Evolutionary conservation across 495 filamentous ascomycete genomes (phyloP).

Genomic region (Elasticomyces elasticus): DNA sequence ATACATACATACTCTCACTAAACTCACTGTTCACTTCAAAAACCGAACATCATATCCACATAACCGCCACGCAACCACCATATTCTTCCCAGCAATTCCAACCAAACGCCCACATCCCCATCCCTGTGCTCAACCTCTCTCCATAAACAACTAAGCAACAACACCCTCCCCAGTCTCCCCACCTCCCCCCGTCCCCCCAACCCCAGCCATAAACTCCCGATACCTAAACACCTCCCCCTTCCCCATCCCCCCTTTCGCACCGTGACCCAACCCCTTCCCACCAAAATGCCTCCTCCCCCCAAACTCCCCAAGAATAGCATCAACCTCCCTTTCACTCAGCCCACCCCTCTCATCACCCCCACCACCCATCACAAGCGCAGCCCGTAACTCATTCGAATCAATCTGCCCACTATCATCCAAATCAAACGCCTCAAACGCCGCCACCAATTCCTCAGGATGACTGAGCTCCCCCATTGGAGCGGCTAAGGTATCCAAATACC

Average conservation of each 20-base stretch:
- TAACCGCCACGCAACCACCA: no score
- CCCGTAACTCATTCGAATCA: slow-evolving; percentile 68
- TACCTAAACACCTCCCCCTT: slow-evolving; percentile 68
- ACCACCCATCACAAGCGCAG: slow-evolving; percentile 69
- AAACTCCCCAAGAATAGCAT: slow-evolving; percentile 75
- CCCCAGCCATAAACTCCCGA: slow-evolving; percentile 61
- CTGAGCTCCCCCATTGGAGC: slow-evolving; percentile 61
- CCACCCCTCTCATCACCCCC: slow-evolving; percentile 36
- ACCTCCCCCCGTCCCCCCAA: slow-evolving; percentile 27
- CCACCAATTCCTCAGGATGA: slow-evolving; percentile 62
- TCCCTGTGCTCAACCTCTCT: no score
- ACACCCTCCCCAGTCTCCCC: neutral
- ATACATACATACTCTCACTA: no score
- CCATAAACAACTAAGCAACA: neutral
- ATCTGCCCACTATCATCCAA: slow-evolving; percentile 91
- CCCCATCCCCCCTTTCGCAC: slow-evolving; percentile 11
- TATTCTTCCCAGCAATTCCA: no score
- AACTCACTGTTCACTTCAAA: no score
- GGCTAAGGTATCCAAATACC: slow-evolving; percentile 71
- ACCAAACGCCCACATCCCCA: no score
- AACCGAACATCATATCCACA: no score
- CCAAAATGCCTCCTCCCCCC: slow-evolving; percentile 68
- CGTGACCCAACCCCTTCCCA: slow-evolving; percentile 6
- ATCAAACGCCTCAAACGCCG: slow-evolving; percentile 89
- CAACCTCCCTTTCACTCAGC: slow-evolving; percentile 67